A percentile compares a stretch with the other conserved stretches of the same genome.
These are phyloP conservation scores for Quercus bicolor DNA, from an alignment of 306 rosid species.

Conservation along the genomic window DNA sequence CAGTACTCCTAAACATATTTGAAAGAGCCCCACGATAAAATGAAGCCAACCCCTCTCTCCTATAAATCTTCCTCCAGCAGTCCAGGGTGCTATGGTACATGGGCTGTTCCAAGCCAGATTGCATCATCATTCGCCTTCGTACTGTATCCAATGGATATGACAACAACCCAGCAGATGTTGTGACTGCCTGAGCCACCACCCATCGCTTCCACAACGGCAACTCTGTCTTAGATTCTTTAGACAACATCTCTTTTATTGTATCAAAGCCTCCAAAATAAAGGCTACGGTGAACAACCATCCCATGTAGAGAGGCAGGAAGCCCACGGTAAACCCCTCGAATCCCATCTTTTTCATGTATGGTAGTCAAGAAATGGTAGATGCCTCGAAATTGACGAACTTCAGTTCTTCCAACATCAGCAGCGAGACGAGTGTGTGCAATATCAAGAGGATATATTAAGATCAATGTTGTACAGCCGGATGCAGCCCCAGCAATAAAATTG, in stretches of 20 bases:
- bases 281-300: conserved; percentile 87
- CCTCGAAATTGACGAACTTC: conserved; percentile 81
- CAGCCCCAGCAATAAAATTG: conserved; percentile 84
- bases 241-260: conserved; percentile 69
- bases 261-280: conserved; percentile 96
- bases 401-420: conserved; percentile 81
- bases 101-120: conserved; percentile 73
- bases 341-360: conserved; percentile 63
- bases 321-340: conserved; percentile 76
- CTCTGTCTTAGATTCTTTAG: conserved; percentile 45
- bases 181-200: conserved; percentile 88
- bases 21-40: conserved; percentile 88
- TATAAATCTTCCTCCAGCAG: conserved; percentile 85
- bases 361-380: conserved; percentile 72
- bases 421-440: conserved; percentile 94
- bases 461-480: conserved; percentile 86
- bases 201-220: conserved; percentile 77
- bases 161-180: conserved; percentile 82
- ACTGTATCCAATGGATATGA: conserved; percentile 92
- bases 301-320: conserved; percentile 93
- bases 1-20: conserved; percentile 82
- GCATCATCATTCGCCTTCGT: conserved; percentile 99
- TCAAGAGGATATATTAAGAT: conserved; percentile 85
- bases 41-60: conserved; percentile 67
- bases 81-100: conserved; percentile 66